These are phyloP conservation scores for Geotrichum histeridarum DNA, from an alignment of 1,139 yeast genomes.

Conservation along the genomic window DNA sequence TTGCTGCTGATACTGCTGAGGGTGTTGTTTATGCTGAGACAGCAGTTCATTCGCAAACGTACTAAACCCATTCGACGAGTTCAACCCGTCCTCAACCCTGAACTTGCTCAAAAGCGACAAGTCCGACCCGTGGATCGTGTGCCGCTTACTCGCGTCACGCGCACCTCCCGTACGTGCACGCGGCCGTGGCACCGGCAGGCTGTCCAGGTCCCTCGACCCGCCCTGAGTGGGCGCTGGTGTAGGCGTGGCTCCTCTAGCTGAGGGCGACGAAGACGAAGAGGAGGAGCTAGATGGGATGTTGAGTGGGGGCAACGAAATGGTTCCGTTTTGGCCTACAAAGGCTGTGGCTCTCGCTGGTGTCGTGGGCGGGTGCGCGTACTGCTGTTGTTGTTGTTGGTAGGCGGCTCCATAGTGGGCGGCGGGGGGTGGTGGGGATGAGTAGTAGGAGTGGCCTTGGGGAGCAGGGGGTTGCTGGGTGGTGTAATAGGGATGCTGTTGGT, in stretches of 20 bases:
- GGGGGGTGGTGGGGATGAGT: not conserved
- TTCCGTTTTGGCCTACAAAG: not conserved
- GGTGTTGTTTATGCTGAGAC: not conserved
- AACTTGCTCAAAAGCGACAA: slow-evolving; percentile 4
- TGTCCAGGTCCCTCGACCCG: not conserved
- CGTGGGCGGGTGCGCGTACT: too few species aligned
- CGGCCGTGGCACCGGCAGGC: not conserved
- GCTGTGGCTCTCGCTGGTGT: not conserved
- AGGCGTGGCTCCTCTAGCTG: too few species aligned
- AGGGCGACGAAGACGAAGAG: too few species aligned
- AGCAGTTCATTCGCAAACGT: not conserved
- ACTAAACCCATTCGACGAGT: slow-evolving; percentile 2
- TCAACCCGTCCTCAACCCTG: slow-evolving; percentile 5
- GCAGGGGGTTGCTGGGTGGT: not conserved
- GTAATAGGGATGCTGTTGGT: not conserved
- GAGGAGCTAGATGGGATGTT: too few species aligned
- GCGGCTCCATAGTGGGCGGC: not conserved
- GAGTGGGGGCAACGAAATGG: too few species aligned
- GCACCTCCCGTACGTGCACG: not conserved
- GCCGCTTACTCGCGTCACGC: not conserved
- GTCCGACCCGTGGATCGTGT: slow-evolving; percentile 9
- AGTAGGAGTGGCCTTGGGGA: not conserved
- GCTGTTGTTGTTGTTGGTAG: slow-evolving; percentile 1
- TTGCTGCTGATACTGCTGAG: too few species aligned
- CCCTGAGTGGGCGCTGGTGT: not conserved